Evolutionary conservation across 1,284 basidiomycete genomes (phyloP).

Genomic region (Taiwanofungus camphoratus): DNA sequence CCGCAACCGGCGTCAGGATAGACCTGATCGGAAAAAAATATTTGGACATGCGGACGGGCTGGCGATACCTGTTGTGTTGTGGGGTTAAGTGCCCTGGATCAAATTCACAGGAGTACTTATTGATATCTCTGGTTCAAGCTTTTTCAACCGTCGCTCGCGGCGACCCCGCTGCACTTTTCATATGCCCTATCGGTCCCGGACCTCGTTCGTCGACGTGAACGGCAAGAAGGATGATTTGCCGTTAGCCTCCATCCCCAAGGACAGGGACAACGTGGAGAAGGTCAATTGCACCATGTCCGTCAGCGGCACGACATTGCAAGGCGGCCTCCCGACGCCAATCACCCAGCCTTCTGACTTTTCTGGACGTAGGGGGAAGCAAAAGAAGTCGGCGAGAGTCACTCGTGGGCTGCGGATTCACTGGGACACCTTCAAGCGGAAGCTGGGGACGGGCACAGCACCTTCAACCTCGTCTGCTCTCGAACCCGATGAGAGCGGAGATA

Average conservation of each 20-base stretch:
- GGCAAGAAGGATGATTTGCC: slow-evolving; percentile 7
- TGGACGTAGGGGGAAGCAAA: slow-evolving; percentile 17
- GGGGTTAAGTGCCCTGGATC: too few relatives aligned
- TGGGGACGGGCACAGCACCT: slow-evolving; percentile 36
- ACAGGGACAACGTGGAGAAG: slow-evolving; percentile 6
- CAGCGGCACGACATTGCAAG: slow-evolving; percentile 4
- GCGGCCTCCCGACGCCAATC: slow-evolving; percentile 18
- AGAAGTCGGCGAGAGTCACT: slow-evolving; percentile 33
- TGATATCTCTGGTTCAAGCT: too few relatives aligned
- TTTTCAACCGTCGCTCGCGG: slow-evolving; percentile 9
- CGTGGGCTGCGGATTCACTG: slow-evolving; percentile 34
- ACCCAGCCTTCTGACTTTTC: slow-evolving; percentile 11
- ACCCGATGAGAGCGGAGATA: slow-evolving; percentile 35
- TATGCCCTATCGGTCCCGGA: slow-evolving; percentile 18
- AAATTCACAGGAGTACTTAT: too few relatives aligned
- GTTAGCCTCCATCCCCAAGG: slow-evolving; percentile 1
- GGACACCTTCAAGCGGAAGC: slow-evolving; percentile 37
- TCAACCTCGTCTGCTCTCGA: slow-evolving; percentile 37
- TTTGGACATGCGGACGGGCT: too few relatives aligned
- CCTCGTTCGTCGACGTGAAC: slow-evolving; percentile 16
- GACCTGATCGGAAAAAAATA: too few relatives aligned
- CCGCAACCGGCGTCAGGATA: too few relatives aligned
- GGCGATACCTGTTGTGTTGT: too few relatives aligned
- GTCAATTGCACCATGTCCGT: slow-evolving; percentile 6
- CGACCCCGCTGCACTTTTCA: slow-evolving; percentile 3